A percentile compares a stretch with the other conserved stretches of the same genome.
Conservation (phyloP, 768 basidiomycete genomes). For the Hydnomerulius pinastri region DNA sequence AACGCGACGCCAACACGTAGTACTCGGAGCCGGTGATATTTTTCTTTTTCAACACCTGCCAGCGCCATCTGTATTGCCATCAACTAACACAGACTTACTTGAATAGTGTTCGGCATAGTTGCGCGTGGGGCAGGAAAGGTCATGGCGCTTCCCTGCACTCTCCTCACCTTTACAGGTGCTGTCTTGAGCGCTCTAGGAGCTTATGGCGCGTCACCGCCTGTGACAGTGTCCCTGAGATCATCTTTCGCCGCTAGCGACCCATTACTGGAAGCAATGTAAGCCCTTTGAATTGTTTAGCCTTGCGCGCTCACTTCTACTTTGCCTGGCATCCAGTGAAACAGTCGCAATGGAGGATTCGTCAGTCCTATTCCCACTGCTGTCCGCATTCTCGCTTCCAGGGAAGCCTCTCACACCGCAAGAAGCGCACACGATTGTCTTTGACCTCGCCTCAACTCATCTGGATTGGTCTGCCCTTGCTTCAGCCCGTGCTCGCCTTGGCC, state of each 20-base stretch:
- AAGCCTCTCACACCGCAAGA: slow-evolving; percentile 44
- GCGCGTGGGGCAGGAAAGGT: background rate
- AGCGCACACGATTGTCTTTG: slow-evolving; percentile 40
- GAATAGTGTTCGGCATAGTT: background rate
- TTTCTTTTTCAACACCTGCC: background rate
- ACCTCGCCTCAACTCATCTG: slow-evolving; percentile 47
- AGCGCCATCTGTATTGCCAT: background rate
- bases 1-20: slow-evolving; percentile 6
- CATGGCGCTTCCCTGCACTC: slow-evolving; percentile 14
- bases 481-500: slow-evolving; percentile 71
- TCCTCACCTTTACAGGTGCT: slow-evolving; percentile 18
- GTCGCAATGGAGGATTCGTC: slow-evolving; percentile 70
- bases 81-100: background rate
- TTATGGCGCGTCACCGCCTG: slow-evolving; percentile 30
- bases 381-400: slow-evolving; percentile 55
- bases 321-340: slow-evolving; percentile 64
- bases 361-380: slow-evolving; percentile 75
- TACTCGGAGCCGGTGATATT: background rate
- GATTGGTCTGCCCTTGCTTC: slow-evolving; percentile 50
- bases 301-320: background rate
- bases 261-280: slow-evolving; percentile 33
- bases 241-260: slow-evolving; percentile 29
- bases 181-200: slow-evolving; percentile 15
- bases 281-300: background rate
- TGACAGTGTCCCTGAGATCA: slow-evolving; percentile 29